phyloP scores from a whole-genome alignment of 2,329 filamentous ascomycete species.

The Xylaria sp. region DNA sequence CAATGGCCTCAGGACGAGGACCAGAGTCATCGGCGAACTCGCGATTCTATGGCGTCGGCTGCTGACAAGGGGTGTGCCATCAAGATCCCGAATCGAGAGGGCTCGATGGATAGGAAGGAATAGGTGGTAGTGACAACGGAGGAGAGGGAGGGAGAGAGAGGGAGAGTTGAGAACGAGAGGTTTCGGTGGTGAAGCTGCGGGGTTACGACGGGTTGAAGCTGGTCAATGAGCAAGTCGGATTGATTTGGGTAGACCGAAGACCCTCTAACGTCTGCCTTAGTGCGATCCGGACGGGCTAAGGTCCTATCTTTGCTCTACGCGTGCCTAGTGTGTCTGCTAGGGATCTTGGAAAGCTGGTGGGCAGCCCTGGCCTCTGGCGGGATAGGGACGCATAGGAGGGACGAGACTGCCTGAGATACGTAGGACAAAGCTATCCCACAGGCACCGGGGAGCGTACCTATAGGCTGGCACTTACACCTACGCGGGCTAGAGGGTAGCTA shows the following conservation, averaged over 20 bases:
- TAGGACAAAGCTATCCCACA: too few relatives aligned
- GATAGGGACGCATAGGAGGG: too few relatives aligned
- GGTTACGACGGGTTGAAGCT: slow-evolving; percentile 16
- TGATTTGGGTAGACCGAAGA: not conserved
- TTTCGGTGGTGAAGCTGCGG: slow-evolving; percentile 17
- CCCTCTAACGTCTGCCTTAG: not conserved
- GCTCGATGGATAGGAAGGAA: slow-evolving; percentile 22
- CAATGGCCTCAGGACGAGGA: slow-evolving; percentile 45
- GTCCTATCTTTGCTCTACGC: not conserved
- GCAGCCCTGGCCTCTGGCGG: too few relatives aligned
- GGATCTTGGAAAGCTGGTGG: not conserved
- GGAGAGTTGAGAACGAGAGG: slow-evolving; percentile 7
- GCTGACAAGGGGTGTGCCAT: slow-evolving; percentile 50
- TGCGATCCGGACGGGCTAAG: too few relatives aligned
- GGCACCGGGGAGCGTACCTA: not conserved
- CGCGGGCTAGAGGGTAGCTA: too few relatives aligned
- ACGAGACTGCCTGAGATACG: too few relatives aligned
- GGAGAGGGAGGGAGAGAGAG: not conserved
- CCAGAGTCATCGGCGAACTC: slow-evolving; percentile 57
- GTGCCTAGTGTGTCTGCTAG: not conserved
- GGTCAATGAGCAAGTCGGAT: slow-evolving; percentile 13
- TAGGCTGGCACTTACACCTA: not conserved
- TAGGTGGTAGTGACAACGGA: too few relatives aligned
- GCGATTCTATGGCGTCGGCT: slow-evolving; percentile 44
- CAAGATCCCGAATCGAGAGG: slow-evolving; percentile 36